Evolutionary conservation across 768 basidiomycete genomes (phyloP).

Genomic region (Xerocomus spinulosus): DNA sequence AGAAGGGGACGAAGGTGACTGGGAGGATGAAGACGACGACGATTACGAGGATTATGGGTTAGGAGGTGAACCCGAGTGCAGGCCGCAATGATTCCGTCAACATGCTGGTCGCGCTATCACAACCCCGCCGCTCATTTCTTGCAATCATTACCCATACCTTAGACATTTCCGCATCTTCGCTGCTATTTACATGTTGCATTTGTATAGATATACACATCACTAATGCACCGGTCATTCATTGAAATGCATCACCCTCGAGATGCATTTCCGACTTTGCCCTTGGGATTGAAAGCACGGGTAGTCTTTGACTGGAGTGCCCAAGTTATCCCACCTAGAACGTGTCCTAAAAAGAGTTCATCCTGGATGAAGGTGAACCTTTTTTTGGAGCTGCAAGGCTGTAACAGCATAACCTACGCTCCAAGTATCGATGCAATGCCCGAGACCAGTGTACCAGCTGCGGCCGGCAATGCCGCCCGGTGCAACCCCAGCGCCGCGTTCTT

Average conservation of each 20-base stretch:
- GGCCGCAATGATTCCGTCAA: slow-evolving; percentile 45
- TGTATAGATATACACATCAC: slow-evolving; percentile 18
- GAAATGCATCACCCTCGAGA: slow-evolving; percentile 4
- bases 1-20: slow-evolving; percentile 62
- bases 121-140: slow-evolving; percentile 10
- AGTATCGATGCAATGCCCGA: slow-evolving; percentile 76
- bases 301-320: slow-evolving; percentile 73
- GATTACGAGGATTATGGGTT: slow-evolving; percentile 40
- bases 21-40: slow-evolving; percentile 69
- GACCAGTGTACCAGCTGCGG: slow-evolving; percentile 78
- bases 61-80: slow-evolving; percentile 54
- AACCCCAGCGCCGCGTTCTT: slow-evolving; percentile 67
- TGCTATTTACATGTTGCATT: slow-evolving; percentile 29
- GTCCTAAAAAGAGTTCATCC: slow-evolving; percentile 64
- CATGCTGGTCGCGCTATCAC: slow-evolving; percentile 7
- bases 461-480: slow-evolving; percentile 48
- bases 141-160: slow-evolving; percentile 14
- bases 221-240: slow-evolving; percentile 20
- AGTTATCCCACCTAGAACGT: slow-evolving; percentile 69
- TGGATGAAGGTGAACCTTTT: slow-evolving; percentile 26
- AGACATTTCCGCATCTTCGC: slow-evolving; percentile 6
- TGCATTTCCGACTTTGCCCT: slow-evolving; percentile 55
- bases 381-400: not conserved
- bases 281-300: slow-evolving; percentile 59
- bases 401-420: slow-evolving; percentile 51